These are phyloP conservation scores for Sporothrix protearum DNA, from an alignment of 2,329 filamentous ascomycete species.

Conservation along the genomic window DNA sequence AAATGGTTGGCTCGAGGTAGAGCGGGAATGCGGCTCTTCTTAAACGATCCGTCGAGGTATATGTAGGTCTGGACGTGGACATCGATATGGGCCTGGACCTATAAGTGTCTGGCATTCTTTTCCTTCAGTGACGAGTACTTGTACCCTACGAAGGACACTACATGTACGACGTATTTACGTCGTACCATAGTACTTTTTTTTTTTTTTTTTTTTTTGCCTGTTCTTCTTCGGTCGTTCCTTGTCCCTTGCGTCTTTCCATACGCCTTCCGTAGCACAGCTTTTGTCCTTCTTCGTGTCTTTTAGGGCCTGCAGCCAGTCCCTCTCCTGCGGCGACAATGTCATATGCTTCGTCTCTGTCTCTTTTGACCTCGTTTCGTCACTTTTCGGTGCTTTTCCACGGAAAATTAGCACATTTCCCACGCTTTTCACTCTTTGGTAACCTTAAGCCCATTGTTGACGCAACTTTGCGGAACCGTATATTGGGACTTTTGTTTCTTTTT, in stretches of 20 bases:
- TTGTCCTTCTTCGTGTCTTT: not conserved
- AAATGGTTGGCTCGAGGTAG: not conserved
- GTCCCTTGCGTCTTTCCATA: not conserved
- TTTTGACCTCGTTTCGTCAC: not conserved
- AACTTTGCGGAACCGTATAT: not conserved
- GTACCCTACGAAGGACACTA: too few relatives aligned
- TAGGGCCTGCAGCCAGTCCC: not conserved
- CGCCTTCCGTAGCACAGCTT: not conserved
- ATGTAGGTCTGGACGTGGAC: not conserved
- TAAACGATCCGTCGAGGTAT: not conserved
- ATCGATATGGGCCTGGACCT: not conserved
- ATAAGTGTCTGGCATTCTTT: not conserved
- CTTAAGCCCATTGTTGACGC: not conserved
- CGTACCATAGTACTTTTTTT: too few relatives aligned
- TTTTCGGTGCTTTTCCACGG: not conserved
- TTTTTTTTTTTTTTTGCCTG: not conserved
- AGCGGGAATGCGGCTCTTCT: slow-evolving; percentile 2
- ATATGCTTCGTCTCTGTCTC: not conserved
- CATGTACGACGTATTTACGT: too few relatives aligned
- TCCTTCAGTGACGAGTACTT: not conserved
- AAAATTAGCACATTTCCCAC: not conserved
- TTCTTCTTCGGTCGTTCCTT: not conserved
- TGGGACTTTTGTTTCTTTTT: not conserved
- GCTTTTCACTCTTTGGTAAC: not conserved
- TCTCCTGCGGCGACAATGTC: not conserved